phyloP scores from a whole-genome alignment of 768 basidiomycete genomes.

The Panaeolus papilionaceus region DNA sequence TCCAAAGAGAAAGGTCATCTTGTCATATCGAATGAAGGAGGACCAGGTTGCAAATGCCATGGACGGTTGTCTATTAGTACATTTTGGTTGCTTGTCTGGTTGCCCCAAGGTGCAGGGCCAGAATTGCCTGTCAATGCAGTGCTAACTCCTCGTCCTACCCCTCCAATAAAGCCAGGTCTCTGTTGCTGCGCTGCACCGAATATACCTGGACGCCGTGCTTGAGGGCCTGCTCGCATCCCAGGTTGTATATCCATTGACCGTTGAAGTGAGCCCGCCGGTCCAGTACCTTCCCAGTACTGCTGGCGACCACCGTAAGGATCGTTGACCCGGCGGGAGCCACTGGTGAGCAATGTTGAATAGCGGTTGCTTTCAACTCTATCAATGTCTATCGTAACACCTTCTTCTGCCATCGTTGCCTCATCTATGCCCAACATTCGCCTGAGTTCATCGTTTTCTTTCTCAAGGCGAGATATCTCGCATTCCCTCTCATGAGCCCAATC shows the following conservation, averaged over 20 bases:
- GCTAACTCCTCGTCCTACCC: conserved; percentile 34
- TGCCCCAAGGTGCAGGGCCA: conserved; percentile 43
- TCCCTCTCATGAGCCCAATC: conserved; percentile 95
- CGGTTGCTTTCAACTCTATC: conserved; percentile 52
- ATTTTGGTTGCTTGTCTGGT: conserved; percentile 36
- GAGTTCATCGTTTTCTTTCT: conserved; percentile 82
- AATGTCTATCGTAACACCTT: conserved; percentile 59
- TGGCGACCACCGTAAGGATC: conserved; percentile 26
- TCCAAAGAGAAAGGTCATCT: background rate
- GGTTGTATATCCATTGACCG: conserved; percentile 57
- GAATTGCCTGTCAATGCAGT: conserved; percentile 31
- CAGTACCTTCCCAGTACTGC: conserved; percentile 41
- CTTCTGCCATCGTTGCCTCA: conserved; percentile 53
- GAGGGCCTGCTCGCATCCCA: conserved; percentile 57
- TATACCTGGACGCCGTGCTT: conserved; percentile 62
- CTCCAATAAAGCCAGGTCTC: conserved; percentile 40
- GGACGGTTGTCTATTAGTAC: conserved; percentile 40
- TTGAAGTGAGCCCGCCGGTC: conserved; percentile 42
- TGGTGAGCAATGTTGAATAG: conserved; percentile 40
- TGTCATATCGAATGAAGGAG: conserved; percentile 1
- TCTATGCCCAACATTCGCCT: conserved; percentile 81
- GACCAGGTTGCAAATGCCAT: conserved; percentile 38
- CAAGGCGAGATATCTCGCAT: conserved; percentile 81
- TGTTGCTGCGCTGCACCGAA: conserved; percentile 54
- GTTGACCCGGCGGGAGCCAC: conserved; percentile 34